Base-by-base conservation (phyloP, 805 yeast genomes). In the Ogataea salicorniae region DNA sequence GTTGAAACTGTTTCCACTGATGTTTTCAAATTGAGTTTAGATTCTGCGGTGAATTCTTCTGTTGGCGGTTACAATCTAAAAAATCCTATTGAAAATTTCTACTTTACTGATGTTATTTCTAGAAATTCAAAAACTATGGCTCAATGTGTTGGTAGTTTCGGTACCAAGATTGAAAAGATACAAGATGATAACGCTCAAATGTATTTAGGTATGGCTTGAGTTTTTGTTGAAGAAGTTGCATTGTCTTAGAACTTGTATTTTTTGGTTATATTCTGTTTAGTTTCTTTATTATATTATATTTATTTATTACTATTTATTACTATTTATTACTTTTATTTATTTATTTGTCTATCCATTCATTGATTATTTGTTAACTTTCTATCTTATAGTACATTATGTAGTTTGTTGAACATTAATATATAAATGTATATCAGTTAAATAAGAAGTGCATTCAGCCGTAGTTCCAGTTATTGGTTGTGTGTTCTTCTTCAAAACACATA, bases 91-190 rank as follows among this genome's bases (percentile, higher is more conserved):
- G 79, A 79, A 57, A 86, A 87, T 79, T 87, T 85, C 68, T 87
- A 88, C 74, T 84, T 87, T 76, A 87, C 96, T 34, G 92, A 88
- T 67, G 87, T 86, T 52, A 84, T 87, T 56, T 84, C 95, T 22
- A 79, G 95, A 73, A 80, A 87, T 47, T 87, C 95, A 43, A 87
- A 89, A 55, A 88, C 95, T 31, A 88, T 87, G 95, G 95, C 95
- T 38, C 83, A 78, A 70, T 85, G 95, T 73, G 81, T 89, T 50
- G 76, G 84, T 46, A 71, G 84, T 48, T 82, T 83, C 61, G 87
- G 87, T 45, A 77, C 83, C 48, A 77, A 80, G 69, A 72, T 80
- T 54, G 87, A 81, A 54, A 81, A 81, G 64, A 66, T 73, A 46
- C 63, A 64, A 50, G 85, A 80, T 64, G 76, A 58, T 66, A 66